Evolutionary conservation across 2,329 filamentous ascomycete species (phyloP).

Genomic region (Penicillium sp.): DNA sequence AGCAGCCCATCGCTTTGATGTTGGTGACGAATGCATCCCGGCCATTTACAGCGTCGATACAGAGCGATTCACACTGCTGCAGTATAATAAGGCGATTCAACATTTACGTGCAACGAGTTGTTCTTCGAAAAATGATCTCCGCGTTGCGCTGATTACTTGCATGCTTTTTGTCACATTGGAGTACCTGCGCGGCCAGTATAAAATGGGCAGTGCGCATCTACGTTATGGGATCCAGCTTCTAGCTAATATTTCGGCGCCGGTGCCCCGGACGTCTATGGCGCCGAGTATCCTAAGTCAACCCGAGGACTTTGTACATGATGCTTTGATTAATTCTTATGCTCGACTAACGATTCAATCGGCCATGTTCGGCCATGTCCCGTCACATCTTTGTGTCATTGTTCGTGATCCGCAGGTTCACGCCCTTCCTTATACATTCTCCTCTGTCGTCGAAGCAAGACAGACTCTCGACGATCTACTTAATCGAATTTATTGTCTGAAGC

Average conservation of each 20-base stretch:
- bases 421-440: slow-evolving; percentile 18
- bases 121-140: slow-evolving; percentile 32
- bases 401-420: slow-evolving; percentile 14
- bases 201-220: slow-evolving; percentile 34
- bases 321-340: slow-evolving; percentile 30
- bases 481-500: slow-evolving; percentile 20
- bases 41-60: slow-evolving; percentile 21
- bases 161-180: slow-evolving; percentile 49
- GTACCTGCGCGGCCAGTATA: slow-evolving; percentile 39
- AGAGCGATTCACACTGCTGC: slow-evolving; percentile 41
- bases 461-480: slow-evolving; percentile 27
- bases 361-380: slow-evolving; percentile 29
- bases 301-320: slow-evolving; percentile 24
- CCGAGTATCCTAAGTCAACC: slow-evolving; percentile 12
- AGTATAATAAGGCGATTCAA: slow-evolving; percentile 47
- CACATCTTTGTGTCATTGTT: slow-evolving; percentile 15
- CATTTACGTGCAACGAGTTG: slow-evolving; percentile 34
- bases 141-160: slow-evolving; percentile 48
- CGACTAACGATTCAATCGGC: slow-evolving; percentile 33
- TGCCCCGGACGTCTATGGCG: slow-evolving; percentile 13
- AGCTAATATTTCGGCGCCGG: slow-evolving; percentile 14
- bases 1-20: slow-evolving; percentile 37
- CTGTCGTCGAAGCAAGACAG: slow-evolving; percentile 22
- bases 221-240: slow-evolving; percentile 37
- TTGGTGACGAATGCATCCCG: slow-evolving; percentile 4